These are phyloP conservation scores for Sugiyamaella marilandica DNA, from an alignment of 805 yeast genomes.

Conservation along the genomic window DNA sequence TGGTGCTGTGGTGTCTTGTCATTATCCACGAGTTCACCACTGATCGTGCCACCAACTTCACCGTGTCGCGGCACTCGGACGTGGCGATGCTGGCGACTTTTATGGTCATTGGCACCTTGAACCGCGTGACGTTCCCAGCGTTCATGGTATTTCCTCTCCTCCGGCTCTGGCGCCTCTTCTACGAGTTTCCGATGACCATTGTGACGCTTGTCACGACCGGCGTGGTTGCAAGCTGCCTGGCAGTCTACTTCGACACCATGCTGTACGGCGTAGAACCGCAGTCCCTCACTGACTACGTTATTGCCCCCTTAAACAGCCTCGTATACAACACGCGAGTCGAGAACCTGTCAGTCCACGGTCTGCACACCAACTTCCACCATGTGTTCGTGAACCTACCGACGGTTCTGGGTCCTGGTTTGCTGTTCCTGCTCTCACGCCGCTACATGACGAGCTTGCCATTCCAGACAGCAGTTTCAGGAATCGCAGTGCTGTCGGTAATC, in stretches of 20 bases:
- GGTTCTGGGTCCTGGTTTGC: conserved; percentile 70
- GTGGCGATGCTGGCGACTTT: conserved; percentile 46
- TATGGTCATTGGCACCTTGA: conserved; percentile 67
- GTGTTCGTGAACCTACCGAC: conserved; percentile 71
- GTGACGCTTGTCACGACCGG: conserved; percentile 36
- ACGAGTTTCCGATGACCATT: conserved; percentile 34
- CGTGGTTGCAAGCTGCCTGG: conserved; percentile 31
- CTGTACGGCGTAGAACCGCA: conserved; percentile 28
- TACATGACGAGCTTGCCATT: conserved; percentile 52
- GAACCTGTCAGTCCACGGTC: conserved; percentile 74
- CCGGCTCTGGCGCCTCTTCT: conserved; percentile 42
- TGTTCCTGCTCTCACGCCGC: conserved; percentile 40
- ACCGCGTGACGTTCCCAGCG: conserved; percentile 76
- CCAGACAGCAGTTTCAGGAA: conserved; percentile 57
- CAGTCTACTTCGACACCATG: conserved; percentile 53
- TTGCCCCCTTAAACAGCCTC: conserved; percentile 76
- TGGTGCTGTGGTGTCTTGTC: conserved; percentile 48
- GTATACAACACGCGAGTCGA: conserved; percentile 55
- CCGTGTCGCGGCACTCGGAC: conserved; percentile 29
- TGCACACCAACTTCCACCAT: conserved; percentile 77
- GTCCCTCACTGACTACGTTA: conserved; percentile 33
- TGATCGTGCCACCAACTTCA: conserved; percentile 19
- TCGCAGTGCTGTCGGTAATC: conserved; percentile 56
- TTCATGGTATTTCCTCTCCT: conserved; percentile 64
- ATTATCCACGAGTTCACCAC: conserved; percentile 40